Percentiles rank a stretch among this genome's conserved stretches.
Conservation (phyloP, 2,329 filamentous ascomycete species). For the Stagonosporopsis vannaccii region DNA sequence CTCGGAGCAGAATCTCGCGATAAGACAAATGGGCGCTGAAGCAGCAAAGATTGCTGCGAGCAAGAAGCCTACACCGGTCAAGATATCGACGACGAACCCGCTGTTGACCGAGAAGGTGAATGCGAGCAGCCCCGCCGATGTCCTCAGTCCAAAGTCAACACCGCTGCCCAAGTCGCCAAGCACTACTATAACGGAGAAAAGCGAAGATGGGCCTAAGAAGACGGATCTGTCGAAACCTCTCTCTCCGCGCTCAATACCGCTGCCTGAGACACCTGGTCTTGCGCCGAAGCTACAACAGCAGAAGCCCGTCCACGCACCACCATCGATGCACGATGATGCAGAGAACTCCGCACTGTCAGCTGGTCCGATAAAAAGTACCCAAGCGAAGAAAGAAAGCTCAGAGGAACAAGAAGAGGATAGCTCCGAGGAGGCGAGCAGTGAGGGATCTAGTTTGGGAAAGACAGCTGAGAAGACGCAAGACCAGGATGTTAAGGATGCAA, state of each 20-base stretch:
- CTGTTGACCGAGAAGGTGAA: conserved; percentile 45
- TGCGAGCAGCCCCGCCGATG: conserved; percentile 35
- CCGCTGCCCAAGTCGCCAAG: conserved; percentile 21
- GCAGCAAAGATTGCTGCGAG: conserved; percentile 47
- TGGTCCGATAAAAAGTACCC: conserved; percentile 27
- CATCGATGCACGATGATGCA: conserved; percentile 36
- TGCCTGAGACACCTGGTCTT: conserved; percentile 35
- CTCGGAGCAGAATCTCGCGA: conserved; percentile 45
- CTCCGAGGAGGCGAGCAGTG: conserved; percentile 22
- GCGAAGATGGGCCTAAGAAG: conserved; percentile 7
- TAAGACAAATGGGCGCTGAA: conserved; percentile 47
- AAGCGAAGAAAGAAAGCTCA: conserved; percentile 18
- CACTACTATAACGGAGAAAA: conserved; percentile 4
- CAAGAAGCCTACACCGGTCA: conserved; percentile 43
- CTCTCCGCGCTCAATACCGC: conserved; percentile 35
- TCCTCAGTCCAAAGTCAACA: conserved; percentile 18
- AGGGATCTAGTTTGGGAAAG: conserved; percentile 20
- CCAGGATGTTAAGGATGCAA: conserved; percentile 35
- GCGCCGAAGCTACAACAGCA: conserved; percentile 24
- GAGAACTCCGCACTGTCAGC: conserved; percentile 33
- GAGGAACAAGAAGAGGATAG: conserved; percentile 19
- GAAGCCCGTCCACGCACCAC: conserved; percentile 32
- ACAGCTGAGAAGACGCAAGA: conserved; percentile 28
- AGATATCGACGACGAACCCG: conserved; percentile 47
- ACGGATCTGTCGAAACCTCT: conserved; percentile 21